phyloP scores from a whole-genome alignment of 2,329 filamentous ascomycete genomes.

The Paecilomyces variotii region DNA sequence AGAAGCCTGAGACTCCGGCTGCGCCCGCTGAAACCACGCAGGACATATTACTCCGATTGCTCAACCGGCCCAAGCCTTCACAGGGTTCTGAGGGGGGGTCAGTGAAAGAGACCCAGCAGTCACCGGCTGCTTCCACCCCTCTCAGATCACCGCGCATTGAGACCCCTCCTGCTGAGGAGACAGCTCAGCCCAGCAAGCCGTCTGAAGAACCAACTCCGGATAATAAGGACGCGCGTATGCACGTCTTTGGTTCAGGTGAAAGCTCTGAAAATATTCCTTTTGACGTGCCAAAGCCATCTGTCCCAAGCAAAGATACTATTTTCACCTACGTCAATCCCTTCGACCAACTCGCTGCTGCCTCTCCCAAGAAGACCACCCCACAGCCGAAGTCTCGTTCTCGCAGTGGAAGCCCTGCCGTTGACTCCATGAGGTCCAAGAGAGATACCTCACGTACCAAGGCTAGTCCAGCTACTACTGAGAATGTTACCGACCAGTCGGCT shows the following conservation, averaged over 20 bases:
- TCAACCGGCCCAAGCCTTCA: constrained; percentile 60
- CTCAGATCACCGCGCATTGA: constrained; percentile 22
- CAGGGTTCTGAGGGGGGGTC: constrained; percentile 14
- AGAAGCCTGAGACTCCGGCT: constrained; percentile 12
- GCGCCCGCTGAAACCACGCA: constrained; percentile 61
- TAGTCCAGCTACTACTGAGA: background rate
- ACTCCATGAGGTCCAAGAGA: constrained; percentile 15
- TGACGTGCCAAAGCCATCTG: constrained; percentile 29
- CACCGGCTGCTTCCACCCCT: constrained; percentile 32
- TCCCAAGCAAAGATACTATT: constrained; percentile 37
- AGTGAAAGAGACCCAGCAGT: constrained; percentile 28
- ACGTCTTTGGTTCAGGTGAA: constrained; percentile 21
- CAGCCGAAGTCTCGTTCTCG: constrained; percentile 31
- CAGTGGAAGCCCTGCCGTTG: constrained; percentile 33
- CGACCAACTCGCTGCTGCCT: constrained; percentile 59
- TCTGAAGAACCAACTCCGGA: constrained; percentile 11
- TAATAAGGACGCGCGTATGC: constrained; percentile 25
- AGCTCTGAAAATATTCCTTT: constrained; percentile 24
- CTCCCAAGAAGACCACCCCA: constrained; percentile 52
- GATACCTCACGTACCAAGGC: constrained; percentile 10
- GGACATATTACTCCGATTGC: constrained; percentile 74
- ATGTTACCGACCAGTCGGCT: background rate
- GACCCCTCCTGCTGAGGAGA: constrained; percentile 9
- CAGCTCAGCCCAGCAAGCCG: constrained; percentile 2
- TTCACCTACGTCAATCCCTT: constrained; percentile 69